A percentile compares a stretch with the other conserved stretches of the same genome.
Evolutionary conservation across 2,329 filamentous ascomycete genomes (phyloP).

Genomic region (Aspergillus vadensis): DNA sequence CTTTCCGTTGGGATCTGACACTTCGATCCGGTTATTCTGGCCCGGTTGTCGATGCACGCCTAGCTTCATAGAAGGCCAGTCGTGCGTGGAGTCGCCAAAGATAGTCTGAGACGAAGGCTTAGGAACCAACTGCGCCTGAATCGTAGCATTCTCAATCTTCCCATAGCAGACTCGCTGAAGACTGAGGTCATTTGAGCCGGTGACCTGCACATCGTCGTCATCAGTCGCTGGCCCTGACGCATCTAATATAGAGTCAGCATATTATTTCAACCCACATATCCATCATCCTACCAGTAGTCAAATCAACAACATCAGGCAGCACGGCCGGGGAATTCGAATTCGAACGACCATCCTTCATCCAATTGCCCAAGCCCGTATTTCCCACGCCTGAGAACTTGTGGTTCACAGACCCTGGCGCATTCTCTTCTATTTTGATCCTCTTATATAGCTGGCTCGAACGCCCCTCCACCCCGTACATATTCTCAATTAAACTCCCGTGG

Average conservation of each 20-base stretch:
- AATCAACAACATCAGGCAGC: slow-evolving; percentile 52
- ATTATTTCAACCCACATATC: background rate
- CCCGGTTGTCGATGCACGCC: slow-evolving; percentile 63
- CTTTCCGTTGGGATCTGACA: slow-evolving; percentile 69
- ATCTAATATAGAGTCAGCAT: slow-evolving; percentile 28
- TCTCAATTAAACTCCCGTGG: slow-evolving; percentile 63
- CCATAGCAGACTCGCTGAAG: slow-evolving; percentile 80
- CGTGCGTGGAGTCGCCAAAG: slow-evolving; percentile 53
- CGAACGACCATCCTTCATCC: slow-evolving; percentile 64
- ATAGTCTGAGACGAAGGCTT: slow-evolving; percentile 64
- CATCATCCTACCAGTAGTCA: slow-evolving; percentile 41
- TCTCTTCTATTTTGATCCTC: slow-evolving; percentile 59
- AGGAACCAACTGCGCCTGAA: slow-evolving; percentile 70
- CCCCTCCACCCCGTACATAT: slow-evolving; percentile 72
- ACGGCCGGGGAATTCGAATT: slow-evolving; percentile 48
- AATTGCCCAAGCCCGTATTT: slow-evolving; percentile 63
- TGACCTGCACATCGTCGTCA: slow-evolving; percentile 43
- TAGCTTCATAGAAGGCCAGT: slow-evolving; percentile 76
- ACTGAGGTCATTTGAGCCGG: slow-evolving; percentile 60
- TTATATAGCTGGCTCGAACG: slow-evolving; percentile 66
- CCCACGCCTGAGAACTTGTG: slow-evolving; percentile 50
- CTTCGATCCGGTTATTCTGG: slow-evolving; percentile 64
- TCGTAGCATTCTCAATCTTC: slow-evolving; percentile 66
- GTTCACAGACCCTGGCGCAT: slow-evolving; percentile 42
- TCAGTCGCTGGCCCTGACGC: slow-evolving; percentile 27